Conservation (phyloP, 1,284 basidiomycete genomes). For the Anthracocystis panici-leucophaei region DNA sequence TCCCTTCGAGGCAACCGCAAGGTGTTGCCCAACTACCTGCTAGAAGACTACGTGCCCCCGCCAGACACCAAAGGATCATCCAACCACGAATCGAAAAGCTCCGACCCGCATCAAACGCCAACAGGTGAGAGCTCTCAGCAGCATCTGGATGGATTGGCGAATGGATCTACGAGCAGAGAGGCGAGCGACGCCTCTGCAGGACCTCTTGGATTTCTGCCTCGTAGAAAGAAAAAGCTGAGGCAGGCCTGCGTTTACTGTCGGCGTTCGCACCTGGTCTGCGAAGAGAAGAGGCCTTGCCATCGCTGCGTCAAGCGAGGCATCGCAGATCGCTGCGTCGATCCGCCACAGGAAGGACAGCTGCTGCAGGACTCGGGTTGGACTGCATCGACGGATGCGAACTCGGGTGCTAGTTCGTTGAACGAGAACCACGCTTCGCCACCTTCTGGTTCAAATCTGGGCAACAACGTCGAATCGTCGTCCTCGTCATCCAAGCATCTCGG, state of each 20-base stretch:
- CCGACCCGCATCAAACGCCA: background rate
- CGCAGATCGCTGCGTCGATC: constrained; percentile 46
- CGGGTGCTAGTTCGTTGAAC: constrained; percentile 10
- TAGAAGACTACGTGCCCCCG: constrained; percentile 35
- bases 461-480: constrained; percentile 1
- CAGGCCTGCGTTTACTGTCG: constrained; percentile 52
- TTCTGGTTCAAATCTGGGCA: background rate
- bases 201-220: constrained; percentile 22
- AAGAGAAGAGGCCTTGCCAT: constrained; percentile 47
- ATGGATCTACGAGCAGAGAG: constrained; percentile 3
- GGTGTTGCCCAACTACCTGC: constrained; percentile 49
- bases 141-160: constrained; percentile 4
- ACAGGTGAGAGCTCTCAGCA: constrained; percentile 12
- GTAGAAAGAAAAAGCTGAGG: constrained; percentile 42
- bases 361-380: constrained; percentile 10
- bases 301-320: constrained; percentile 51
- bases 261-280: constrained; percentile 46
- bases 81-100: constrained; percentile 1
- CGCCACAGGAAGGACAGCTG: constrained; percentile 20
- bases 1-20: constrained; percentile 33
- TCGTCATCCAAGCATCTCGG: background rate
- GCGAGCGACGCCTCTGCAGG: constrained; percentile 7
- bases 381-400: constrained; percentile 1
- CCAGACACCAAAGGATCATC: constrained; percentile 15
- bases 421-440: constrained; percentile 11